phyloP scores from a whole-genome alignment of 2,329 filamentous ascomycete genomes.

The Hypoxylon sp. region DNA sequence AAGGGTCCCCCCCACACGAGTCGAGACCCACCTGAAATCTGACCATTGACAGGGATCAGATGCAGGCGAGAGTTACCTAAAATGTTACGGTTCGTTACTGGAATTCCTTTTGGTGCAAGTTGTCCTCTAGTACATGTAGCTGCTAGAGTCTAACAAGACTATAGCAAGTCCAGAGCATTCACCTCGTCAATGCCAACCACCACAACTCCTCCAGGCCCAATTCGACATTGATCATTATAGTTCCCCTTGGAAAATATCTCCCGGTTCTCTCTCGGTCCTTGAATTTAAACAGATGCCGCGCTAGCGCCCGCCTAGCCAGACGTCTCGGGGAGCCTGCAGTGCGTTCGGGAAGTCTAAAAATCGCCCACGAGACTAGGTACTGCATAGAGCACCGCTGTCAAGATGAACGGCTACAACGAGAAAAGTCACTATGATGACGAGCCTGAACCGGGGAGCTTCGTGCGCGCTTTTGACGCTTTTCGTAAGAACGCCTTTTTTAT shows the following conservation, averaged over 20 bases:
- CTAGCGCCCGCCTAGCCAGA: slow-evolving; percentile 38
- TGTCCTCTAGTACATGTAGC: slow-evolving; percentile 43
- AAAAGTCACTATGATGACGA: slow-evolving; percentile 79
- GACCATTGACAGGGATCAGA: slow-evolving; percentile 24
- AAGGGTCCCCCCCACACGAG: slow-evolving; percentile 32
- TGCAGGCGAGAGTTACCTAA: slow-evolving; percentile 30
- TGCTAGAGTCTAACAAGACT: slow-evolving; percentile 4
- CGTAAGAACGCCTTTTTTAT: slow-evolving; percentile 68
- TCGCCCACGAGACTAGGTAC: slow-evolving; percentile 19
- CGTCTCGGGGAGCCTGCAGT: slow-evolving; percentile 45
- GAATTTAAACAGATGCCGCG: slow-evolving; percentile 41
- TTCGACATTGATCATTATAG: slow-evolving; percentile 1
- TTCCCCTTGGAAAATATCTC: neutral
- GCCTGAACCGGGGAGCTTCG: slow-evolving; percentile 74
- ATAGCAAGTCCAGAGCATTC: slow-evolving; percentile 7
- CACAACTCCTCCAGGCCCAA: slow-evolving; percentile 9
- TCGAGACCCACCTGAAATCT: slow-evolving; percentile 12
- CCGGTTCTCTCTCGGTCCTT: neutral
- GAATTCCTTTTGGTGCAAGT: slow-evolving; percentile 47
- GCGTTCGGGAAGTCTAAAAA: slow-evolving; percentile 35
- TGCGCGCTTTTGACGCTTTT: slow-evolving; percentile 96
- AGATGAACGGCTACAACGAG: slow-evolving; percentile 84
- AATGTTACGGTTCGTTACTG: slow-evolving; percentile 8
- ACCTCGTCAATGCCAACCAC: slow-evolving; percentile 18
- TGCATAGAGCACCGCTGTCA: slow-evolving; percentile 29